Base-by-base conservation (phyloP, 2,329 filamentous ascomycete species). In the Cercospora zeae-maydis region DNA sequence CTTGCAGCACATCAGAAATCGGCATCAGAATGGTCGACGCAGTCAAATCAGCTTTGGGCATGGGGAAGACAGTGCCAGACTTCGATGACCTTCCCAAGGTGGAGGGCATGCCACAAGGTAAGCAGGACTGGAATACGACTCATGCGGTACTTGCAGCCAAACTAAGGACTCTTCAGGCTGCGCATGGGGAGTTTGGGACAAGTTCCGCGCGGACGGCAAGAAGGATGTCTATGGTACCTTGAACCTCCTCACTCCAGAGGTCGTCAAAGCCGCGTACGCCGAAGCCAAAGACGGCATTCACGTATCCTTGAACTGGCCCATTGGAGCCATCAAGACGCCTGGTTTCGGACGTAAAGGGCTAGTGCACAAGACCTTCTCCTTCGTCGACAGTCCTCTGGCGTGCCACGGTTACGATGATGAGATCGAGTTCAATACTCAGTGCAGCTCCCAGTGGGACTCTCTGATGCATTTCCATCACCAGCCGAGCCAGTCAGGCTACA, bases 401-500 rank as follows among this genome's bases (percentile, higher is more conserved):
- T 24, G 74, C 75, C 67, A 75, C 49, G 73, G 70, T 39, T 78
- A 79, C 67, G 78, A 82, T 30, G 79, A 83, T 51, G 74, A 83
- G 11, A 59, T 79, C n/a, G 74, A 73, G 49, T 77, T 80, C 64
- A 81, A 81, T 65, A 82, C 80, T 2, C 80, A 82, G 66, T 74
- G 73, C 54, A 75, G 74, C 33, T 76, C 71, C 33, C 79, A 82
- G 61, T 82, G 80, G 79, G 80, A 82, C 68, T 76, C 77, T 19
- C 74, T 81, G 5, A 76, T 78, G 61, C 78, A 77, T 62, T 77
- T 74, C 66, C 75, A 75, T 61, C 73, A 75, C 67, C 72, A 75
- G 64, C 69, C 75, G 0, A 77, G 77, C 2, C 78, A 76, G 1
- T 69, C 77, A 0, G 78, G 80, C 10, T 86, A 86, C 71, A 86